These are phyloP conservation scores for Arthroderma uncinatum DNA, from an alignment of 2,329 filamentous ascomycete species.

Conservation along the genomic window DNA sequence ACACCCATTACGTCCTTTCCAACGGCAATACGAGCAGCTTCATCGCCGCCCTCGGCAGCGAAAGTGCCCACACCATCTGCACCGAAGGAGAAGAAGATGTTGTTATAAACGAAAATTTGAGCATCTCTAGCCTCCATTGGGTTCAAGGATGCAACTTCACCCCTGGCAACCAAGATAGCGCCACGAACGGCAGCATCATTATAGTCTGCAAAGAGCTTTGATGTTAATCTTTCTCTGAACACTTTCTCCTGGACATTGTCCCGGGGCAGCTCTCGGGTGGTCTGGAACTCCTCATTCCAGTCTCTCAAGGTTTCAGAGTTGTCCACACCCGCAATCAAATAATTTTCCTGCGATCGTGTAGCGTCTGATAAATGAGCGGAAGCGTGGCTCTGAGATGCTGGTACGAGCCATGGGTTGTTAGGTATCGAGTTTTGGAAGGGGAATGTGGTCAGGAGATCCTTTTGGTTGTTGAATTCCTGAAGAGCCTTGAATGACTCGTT, in stretches of 20 bases:
- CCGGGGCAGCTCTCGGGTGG: constrained; percentile 83
- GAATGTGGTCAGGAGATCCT: constrained; percentile 83
- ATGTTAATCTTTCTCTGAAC: constrained; percentile 84
- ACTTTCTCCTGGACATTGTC: constrained; percentile 91
- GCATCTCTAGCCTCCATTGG: constrained; percentile 86
- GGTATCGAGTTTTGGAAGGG: constrained; percentile 93
- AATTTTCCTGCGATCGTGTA: constrained; percentile 84
- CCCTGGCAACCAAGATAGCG: constrained; percentile 80
- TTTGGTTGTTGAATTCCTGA: constrained; percentile 72
- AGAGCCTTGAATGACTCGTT: constrained; percentile 61
- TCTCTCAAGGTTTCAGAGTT: constrained; percentile 90
- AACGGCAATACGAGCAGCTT: constrained; percentile 88
- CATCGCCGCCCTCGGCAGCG: constrained; percentile 88
- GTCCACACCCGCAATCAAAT: constrained; percentile 78
- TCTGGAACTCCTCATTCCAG: constrained; percentile 99
- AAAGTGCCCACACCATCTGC: constrained; percentile 97
- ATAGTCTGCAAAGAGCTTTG: constrained; percentile 95
- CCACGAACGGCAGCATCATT: constrained; percentile 89
- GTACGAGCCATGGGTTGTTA: constrained; percentile 81
- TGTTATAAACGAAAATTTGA: constrained; percentile 99
- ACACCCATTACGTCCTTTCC: constrained; percentile 95
- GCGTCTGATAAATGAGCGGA: constrained; percentile 69
- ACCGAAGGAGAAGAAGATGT: constrained; percentile 98
- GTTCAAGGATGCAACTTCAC: constrained; percentile 87
- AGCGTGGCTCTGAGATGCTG: constrained; percentile 49